These are phyloP conservation scores for Xylaria scruposa DNA, from an alignment of 495 filamentous ascomycete genomes.

Conservation along the genomic window DNA sequence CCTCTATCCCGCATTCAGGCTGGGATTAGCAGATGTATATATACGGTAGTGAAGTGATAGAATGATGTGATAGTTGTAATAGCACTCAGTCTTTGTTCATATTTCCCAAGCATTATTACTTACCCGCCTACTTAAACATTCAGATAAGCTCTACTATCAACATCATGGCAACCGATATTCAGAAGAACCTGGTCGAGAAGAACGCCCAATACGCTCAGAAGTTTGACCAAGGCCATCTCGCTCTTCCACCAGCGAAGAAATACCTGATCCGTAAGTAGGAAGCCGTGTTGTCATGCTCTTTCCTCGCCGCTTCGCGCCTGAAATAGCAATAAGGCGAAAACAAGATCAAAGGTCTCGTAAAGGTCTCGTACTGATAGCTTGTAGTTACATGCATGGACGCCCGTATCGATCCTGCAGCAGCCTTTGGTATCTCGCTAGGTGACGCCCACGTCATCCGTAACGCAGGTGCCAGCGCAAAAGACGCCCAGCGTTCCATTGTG, in stretches of 20 bases:
- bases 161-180: slow-evolving; percentile 46
- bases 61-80: background rate
- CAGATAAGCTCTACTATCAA: background rate
- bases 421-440: slow-evolving; percentile 76
- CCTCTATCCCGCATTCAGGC: background rate
- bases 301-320: background rate
- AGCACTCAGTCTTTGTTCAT: background rate
- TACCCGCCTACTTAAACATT: background rate
- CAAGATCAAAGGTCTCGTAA: background rate
- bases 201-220: slow-evolving; percentile 67
- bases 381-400: slow-evolving; percentile 82
- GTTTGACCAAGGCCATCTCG: slow-evolving; percentile 69
- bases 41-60: background rate
- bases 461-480: slow-evolving; percentile 68
- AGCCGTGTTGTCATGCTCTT: slow-evolving; percentile 15
- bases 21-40: background rate
- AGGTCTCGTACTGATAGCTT: background rate
- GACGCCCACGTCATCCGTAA: slow-evolving; percentile 88
- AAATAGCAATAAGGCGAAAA: background rate
- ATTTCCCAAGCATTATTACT: background rate
- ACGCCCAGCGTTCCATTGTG: slow-evolving; percentile 75
- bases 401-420: slow-evolving; percentile 72
- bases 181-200: slow-evolving; percentile 60
- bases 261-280: slow-evolving; percentile 62
- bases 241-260: slow-evolving; percentile 76